A percentile compares a stretch with the other conserved stretches of the same genome.
Conservation (phyloP, 768 basidiomycete genomes). For the Amanita subjunquillea region DNA sequence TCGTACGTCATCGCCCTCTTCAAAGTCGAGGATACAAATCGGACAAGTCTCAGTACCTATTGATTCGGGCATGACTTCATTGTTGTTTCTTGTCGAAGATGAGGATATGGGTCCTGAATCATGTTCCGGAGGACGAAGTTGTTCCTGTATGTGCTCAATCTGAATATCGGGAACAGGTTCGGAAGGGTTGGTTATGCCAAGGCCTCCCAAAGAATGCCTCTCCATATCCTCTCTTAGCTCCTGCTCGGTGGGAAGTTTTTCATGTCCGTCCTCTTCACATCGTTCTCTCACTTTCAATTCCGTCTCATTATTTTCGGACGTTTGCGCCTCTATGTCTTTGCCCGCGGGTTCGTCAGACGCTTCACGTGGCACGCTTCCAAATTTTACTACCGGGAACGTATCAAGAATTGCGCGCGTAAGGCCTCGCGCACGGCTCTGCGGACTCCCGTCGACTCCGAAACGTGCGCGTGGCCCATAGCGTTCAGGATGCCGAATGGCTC, state of each 20-base stretch:
- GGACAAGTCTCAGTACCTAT: constrained; percentile 86
- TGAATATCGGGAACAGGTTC: neutral
- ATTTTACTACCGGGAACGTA: constrained; percentile 92
- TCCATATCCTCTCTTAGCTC: neutral
- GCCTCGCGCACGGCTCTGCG: constrained; percentile 69
- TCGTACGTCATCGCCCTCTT: constrained; percentile 86
- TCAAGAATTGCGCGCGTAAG: constrained; percentile 90
- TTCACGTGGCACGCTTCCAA: constrained; percentile 27
- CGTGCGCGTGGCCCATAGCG: constrained; percentile 72
- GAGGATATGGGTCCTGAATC: neutral
- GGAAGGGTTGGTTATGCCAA: neutral
- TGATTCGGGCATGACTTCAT: constrained; percentile 45
- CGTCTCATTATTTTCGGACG: neutral
- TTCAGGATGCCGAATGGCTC: constrained; percentile 82
- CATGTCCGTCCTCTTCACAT: neutral
- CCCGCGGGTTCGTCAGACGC: neutral
- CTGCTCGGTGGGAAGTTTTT: neutral
- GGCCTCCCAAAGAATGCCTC: too few species aligned
- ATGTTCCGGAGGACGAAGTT: neutral
- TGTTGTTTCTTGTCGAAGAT: constrained; percentile 5
- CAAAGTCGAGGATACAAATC: constrained; percentile 91
- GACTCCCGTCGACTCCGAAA: constrained; percentile 26
- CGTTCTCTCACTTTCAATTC: constrained; percentile 13
- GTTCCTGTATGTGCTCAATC: neutral
- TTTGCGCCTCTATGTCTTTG: constrained; percentile 19